These are phyloP conservation scores for Dendrocalamus sinicus DNA, from an alignment of 176 grass and related monocot genomes.

Conservation along the genomic window DNA sequence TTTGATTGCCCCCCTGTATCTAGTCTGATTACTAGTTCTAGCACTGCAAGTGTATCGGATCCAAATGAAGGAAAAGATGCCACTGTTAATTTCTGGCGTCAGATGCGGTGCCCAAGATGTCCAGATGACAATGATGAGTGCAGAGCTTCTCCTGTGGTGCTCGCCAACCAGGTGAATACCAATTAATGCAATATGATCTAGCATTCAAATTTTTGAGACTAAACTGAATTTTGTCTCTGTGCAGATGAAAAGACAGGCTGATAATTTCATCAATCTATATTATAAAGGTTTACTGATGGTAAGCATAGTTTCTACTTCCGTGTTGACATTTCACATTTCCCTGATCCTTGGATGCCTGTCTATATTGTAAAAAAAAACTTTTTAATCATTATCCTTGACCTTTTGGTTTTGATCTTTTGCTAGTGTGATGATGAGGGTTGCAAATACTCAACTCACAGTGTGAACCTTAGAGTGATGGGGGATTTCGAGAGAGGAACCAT, in stretches of 20 bases:
- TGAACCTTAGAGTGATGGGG: conserved; percentile 90
- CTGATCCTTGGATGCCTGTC: background rate
- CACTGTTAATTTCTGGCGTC: conserved; percentile 74
- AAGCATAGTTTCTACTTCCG: conserved; percentile 33
- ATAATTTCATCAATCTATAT: conserved; percentile 80
- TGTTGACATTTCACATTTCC: background rate
- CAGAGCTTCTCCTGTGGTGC: conserved; percentile 66
- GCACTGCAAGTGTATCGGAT: conserved; percentile 42
- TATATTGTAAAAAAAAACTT: conserved; percentile 18
- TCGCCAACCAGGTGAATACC: conserved; percentile 81
- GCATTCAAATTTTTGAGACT: conserved; percentile 30
- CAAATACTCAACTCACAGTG: conserved; percentile 69
- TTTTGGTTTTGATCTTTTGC: conserved; percentile 34
- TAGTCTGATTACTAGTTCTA: conserved; percentile 65
- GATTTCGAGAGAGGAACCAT: conserved; percentile 85
- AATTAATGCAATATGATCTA: background rate
- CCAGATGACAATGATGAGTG: conserved; percentile 61
- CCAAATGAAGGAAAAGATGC: conserved; percentile 55
- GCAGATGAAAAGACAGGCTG: conserved; percentile 95
- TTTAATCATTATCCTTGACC: conserved; percentile 23
- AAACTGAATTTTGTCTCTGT: conserved; percentile 30
- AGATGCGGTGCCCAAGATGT: conserved; percentile 84
- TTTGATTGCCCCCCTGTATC: conserved; percentile 86
- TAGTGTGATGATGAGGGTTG: conserved; percentile 92
- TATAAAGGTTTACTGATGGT: conserved; percentile 91